Conservation (phyloP, 495 filamentous ascomycete genomes). For the Talaromyces liani region DNA sequence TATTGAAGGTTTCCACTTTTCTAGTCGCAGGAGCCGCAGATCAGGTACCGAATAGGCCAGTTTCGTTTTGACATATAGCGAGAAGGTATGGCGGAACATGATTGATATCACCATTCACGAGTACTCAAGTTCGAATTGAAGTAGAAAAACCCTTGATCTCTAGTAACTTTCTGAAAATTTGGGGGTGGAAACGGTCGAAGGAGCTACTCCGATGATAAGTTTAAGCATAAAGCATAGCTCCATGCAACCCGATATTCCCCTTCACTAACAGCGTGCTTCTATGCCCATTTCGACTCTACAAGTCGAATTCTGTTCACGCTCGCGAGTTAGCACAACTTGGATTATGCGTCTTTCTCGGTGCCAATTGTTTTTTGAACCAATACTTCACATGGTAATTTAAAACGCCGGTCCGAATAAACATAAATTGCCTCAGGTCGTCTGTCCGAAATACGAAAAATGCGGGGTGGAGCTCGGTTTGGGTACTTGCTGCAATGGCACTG, state of each 20-base stretch:
- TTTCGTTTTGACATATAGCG: background rate
- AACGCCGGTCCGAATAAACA: background rate
- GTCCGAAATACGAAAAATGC: no score
- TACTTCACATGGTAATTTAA: background rate
- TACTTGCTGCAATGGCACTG: no score
- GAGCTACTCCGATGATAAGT: background rate
- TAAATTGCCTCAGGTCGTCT: background rate
- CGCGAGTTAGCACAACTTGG: background rate
- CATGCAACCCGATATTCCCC: background rate
- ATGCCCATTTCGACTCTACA: background rate
- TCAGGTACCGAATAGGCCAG: background rate
- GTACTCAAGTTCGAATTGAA: background rate
- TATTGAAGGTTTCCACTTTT: background rate
- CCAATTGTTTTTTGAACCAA: background rate
- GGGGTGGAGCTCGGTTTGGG: no score
- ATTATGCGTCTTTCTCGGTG: background rate
- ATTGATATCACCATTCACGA: background rate
- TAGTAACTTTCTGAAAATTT: background rate
- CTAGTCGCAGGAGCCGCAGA: background rate
- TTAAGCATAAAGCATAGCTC: background rate
- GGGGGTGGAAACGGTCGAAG: background rate
- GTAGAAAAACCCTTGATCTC: background rate
- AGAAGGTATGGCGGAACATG: background rate
- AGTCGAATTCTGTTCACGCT: background rate
- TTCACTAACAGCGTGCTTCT: background rate